Percentiles rank a stretch among this genome's conserved stretches.
phyloP scores from a whole-genome alignment of 2,329 filamentous ascomycete genomes.

The Tolypocladium amazonense region DNA sequence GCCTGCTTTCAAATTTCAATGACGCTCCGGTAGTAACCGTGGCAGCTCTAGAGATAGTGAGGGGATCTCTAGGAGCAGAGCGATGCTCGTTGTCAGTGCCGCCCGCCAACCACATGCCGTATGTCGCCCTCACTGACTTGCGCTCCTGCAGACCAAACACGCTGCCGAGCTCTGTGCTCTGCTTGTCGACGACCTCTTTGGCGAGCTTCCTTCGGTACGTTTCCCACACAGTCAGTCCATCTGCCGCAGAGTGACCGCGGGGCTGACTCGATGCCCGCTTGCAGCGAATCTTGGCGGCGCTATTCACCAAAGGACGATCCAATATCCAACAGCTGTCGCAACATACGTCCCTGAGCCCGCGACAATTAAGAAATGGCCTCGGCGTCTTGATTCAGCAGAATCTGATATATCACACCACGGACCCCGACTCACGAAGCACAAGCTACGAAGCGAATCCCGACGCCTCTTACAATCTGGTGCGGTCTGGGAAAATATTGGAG shows the following conservation, averaged over 20 bases:
- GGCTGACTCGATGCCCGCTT: constrained; percentile 14
- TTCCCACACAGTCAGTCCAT: constrained; percentile 2
- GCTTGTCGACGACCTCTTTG: constrained; percentile 80
- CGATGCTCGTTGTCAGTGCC: constrained; percentile 41
- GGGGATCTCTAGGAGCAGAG: constrained; percentile 66
- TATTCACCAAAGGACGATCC: constrained; percentile 71
- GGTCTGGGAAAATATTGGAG: constrained; percentile 71
- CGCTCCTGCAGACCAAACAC: constrained; percentile 50
- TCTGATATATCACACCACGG: constrained; percentile 64
- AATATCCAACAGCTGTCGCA: constrained; percentile 58
- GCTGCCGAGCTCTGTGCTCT: constrained; percentile 82
- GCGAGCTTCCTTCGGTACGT: constrained; percentile 78
- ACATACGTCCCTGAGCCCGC: constrained; percentile 61
- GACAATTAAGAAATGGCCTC: constrained; percentile 71
- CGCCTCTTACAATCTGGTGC: constrained; percentile 71
- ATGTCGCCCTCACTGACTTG: constrained; percentile 12
- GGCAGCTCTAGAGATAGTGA: constrained; percentile 69
- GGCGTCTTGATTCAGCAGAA: constrained; percentile 82
- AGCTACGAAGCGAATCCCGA: constrained; percentile 78
- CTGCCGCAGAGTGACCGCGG: constrained; percentile 4
- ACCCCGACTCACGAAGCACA: constrained; percentile 49
- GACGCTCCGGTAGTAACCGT: constrained; percentile 57
- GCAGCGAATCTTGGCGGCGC: constrained; percentile 74
- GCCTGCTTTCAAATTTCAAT: constrained; percentile 31
- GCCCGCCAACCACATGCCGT: constrained; percentile 8